These are phyloP conservation scores for Microstegium vimineum DNA, from an alignment of 176 grass and related monocot genomes.

Conservation along the genomic window DNA sequence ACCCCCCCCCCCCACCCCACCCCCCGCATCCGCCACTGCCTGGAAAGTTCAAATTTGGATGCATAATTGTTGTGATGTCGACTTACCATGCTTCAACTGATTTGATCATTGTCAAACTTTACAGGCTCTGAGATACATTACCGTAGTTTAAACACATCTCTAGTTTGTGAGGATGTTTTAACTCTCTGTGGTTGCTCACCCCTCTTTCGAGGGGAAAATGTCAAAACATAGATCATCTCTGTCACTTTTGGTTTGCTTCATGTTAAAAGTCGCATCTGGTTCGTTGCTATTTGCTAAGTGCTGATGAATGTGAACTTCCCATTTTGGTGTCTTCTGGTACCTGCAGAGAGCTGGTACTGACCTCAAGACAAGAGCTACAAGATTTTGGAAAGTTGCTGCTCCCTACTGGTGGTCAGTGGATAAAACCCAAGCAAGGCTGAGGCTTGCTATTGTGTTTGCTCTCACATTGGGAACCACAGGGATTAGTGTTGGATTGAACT, in stretches of 20 bases:
- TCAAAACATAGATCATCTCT: neutral
- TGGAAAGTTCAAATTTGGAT: neutral
- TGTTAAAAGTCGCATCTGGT: neutral
- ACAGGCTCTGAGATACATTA: neutral
- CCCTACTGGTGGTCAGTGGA: conserved; percentile 96
- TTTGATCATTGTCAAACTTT: neutral
- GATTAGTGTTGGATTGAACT: conserved; percentile 94
- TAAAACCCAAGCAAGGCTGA: conserved; percentile 82
- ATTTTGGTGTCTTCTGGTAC: conserved; percentile 19
- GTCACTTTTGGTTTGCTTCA: neutral
- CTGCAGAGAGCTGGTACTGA: conserved; percentile 53
- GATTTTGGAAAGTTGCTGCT: conserved; percentile 94
- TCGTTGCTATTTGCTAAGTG: neutral
- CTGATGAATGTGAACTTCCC: conserved; percentile 9
- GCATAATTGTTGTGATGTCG: neutral
- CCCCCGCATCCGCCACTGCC: too few relatives aligned
- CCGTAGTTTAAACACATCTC: neutral
- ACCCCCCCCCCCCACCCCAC: too few relatives aligned
- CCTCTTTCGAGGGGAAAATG: neutral
- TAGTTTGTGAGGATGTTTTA: neutral
- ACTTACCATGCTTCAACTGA: neutral
- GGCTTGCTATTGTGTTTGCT: conserved; percentile 79
- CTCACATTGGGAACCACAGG: conserved; percentile 82
- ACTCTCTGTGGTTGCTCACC: neutral
- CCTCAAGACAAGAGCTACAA: conserved; percentile 56